Evolutionary conservation across 2,329 filamentous ascomycete species (phyloP).

Genomic region (Nothophoma quercina): DNA sequence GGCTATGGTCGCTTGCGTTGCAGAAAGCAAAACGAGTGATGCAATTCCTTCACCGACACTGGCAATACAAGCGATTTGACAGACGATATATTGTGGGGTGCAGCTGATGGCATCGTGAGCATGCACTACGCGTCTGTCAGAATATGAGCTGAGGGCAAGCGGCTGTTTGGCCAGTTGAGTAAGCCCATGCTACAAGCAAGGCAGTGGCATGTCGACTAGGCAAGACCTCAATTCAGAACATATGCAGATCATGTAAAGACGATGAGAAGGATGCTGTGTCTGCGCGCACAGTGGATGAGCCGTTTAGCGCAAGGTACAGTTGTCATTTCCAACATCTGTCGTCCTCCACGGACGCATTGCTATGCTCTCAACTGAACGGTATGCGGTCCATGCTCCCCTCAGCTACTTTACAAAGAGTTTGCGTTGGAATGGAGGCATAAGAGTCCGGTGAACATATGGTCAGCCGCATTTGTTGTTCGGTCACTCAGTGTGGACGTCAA

Average conservation of each 20-base stretch:
- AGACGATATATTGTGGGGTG: constrained; percentile 15
- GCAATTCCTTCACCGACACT: constrained; percentile 17
- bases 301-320: background rate
- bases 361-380: background rate
- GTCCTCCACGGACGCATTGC: background rate
- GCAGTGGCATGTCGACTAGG: background rate
- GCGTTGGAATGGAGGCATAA: background rate
- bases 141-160: constrained; percentile 11
- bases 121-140: constrained; percentile 17
- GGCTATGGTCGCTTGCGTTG: constrained; percentile 9
- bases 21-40: constrained; percentile 8
- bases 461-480: background rate
- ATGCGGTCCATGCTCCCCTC: background rate
- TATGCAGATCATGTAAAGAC: background rate
- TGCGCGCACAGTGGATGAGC: background rate
- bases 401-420: background rate
- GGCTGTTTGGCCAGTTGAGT: constrained; percentile 10
- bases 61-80: constrained; percentile 5
- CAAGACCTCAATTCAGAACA: constrained; percentile 7
- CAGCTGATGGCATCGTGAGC: constrained; percentile 18
- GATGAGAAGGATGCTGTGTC: background rate
- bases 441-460: constrained; percentile 9
- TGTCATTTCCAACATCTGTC: background rate
- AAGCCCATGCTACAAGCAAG: background rate
- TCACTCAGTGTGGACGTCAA: background rate